phyloP scores from a whole-genome alignment of 2,329 filamentous ascomycete genomes.

The Bipolaris zeicola region DNA sequence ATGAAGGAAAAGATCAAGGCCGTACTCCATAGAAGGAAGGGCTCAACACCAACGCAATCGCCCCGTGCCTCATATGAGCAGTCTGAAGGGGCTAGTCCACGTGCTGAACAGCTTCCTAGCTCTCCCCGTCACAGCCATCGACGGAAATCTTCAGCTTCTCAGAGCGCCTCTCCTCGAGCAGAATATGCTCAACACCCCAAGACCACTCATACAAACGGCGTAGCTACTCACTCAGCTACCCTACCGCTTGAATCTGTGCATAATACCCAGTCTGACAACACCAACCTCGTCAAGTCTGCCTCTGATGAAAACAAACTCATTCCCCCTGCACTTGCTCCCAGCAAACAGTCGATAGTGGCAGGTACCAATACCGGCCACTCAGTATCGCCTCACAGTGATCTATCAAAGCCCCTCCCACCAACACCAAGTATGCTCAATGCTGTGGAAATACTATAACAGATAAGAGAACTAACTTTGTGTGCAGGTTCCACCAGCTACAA shows the following conservation, averaged over 20 bases:
- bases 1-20: slow-evolving; percentile 28
- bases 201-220: slow-evolving; percentile 3
- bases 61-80: slow-evolving; percentile 12
- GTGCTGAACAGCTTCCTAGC: slow-evolving; percentile 3
- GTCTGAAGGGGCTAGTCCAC: slow-evolving; percentile 7
- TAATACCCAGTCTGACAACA: background rate
- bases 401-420: slow-evolving; percentile 9
- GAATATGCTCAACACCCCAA: slow-evolving; percentile 16
- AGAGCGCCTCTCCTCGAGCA: slow-evolving; percentile 5
- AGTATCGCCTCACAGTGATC: slow-evolving; percentile 10
- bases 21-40: slow-evolving; percentile 21
- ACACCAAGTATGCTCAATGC: slow-evolving; percentile 15
- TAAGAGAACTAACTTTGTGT: background rate
- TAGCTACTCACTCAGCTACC: background rate
- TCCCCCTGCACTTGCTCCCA: slow-evolving; percentile 21
- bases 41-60: slow-evolving; percentile 12
- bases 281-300: slow-evolving; percentile 21
- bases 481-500: slow-evolving; percentile 7
- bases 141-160: background rate
- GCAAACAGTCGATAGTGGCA: slow-evolving; percentile 12
- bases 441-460: background rate
- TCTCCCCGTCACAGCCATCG: background rate
- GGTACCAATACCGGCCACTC: slow-evolving; percentile 35
- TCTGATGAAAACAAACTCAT: slow-evolving; percentile 32
- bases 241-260: background rate